These are phyloP conservation scores for Arthroderma sp. DNA, from an alignment of 2,329 filamentous ascomycete genomes.

Conservation along the genomic window DNA sequence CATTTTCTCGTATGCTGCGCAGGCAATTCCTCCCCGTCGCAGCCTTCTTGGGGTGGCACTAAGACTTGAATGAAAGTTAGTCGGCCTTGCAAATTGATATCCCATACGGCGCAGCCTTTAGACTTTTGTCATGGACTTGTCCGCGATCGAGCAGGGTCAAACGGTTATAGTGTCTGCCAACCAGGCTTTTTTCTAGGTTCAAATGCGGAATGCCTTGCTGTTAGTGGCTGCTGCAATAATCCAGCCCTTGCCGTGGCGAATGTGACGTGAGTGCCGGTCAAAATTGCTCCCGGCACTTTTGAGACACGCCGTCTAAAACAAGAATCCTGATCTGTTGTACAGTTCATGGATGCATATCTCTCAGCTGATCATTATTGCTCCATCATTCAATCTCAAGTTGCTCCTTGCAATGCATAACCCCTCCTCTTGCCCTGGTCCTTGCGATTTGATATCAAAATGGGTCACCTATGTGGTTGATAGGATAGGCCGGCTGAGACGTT, in stretches of 20 bases:
- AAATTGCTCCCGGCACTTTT: neutral
- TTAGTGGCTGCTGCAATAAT: neutral
- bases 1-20: neutral
- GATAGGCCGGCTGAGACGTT: conserved; percentile 1
- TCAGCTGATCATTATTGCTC: conserved; percentile 6
- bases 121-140: no score
- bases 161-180: no score
- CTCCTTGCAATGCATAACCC: conserved; percentile 2
- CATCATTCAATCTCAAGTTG: neutral
- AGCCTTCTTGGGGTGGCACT: neutral
- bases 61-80: neutral
- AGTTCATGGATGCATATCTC: neutral
- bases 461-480: neutral
- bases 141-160: no score
- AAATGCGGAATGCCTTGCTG: no score
- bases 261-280: neutral
- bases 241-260: conserved; percentile 7
- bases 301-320: no score
- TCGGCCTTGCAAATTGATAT: no score
- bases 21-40: neutral
- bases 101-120: no score
- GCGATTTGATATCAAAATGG: neutral
- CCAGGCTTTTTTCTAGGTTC: no score
- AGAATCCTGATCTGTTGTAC: conserved; percentile 3
- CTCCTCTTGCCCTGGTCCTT: neutral